Evolutionary conservation across 495 filamentous ascomycete species (phyloP), one percentile per base, ranked within the genome.

Genomic region (Penicilliopsis zonata): DNA sequence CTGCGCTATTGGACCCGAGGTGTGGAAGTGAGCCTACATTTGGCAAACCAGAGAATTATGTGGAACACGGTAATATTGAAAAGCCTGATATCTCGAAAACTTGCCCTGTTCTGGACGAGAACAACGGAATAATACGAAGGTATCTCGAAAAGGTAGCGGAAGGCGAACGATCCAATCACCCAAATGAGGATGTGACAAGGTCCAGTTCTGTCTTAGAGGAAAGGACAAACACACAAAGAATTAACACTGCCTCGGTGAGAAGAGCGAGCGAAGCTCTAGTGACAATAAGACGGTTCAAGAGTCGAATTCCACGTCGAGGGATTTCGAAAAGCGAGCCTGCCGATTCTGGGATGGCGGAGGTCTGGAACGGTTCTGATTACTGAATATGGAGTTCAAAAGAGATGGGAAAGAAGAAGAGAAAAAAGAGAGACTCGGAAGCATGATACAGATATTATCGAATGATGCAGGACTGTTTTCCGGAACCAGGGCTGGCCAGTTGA

Each of bases 291-390:
- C 28, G 13, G 3, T 16, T 4, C 6, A 14, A 3, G 82, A 37
- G 57, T 80, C 31, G 77, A 82, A 13, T 59, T 82, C 31, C 63
- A 70, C 32, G 66, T 78, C 21, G 80, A 78, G 9, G 56, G 70
- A 36, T 37, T 57, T 73, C 3, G 76, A 85, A 52, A 59, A 71
- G 28, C 77, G 80, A 6, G 71, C 59, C 30, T 76, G 84, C 46
- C 60, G 76, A 10, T 65, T 76, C 20, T 53, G 84, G 31, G 63
- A 76, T 35, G 45, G n/a, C 21, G 7, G 7, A 7, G n/a, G n/a
- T 24, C 7, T 24, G 21, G n/a, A n/a, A n/a, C n/a, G n/a, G n/a
- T n/a, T n/a, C n/a, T n/a, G n/a, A n/a, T n/a, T n/a, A n/a, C n/a
- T n/a, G n/a, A n/a, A n/a, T n/a, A n/a, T n/a, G n/a, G n/a, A n/a